Percentiles rank a stretch among this genome's conserved stretches.
phyloP scores from a whole-genome alignment of 1,284 basidiomycete genomes.

The Neolentinus lepideus region DNA sequence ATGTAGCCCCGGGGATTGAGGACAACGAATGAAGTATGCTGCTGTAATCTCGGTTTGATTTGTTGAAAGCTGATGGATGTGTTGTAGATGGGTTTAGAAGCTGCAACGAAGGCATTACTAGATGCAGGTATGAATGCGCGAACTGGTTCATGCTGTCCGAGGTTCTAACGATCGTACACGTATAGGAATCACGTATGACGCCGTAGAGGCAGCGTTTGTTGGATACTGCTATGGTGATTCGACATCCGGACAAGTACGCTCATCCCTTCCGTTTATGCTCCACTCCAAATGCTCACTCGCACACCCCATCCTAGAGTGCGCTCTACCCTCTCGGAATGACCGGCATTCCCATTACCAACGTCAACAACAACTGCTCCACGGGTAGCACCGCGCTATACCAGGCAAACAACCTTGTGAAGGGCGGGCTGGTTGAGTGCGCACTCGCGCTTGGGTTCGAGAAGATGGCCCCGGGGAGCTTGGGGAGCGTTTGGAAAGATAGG shows the following conservation, averaged over 20 bases:
- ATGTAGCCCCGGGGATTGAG: slow-evolving; percentile 53
- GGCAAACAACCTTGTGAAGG: slow-evolving; percentile 62
- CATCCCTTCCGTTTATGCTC: not conserved
- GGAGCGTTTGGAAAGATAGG: slow-evolving; percentile 67
- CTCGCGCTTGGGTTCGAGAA: slow-evolving; percentile 85
- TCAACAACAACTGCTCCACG: slow-evolving; percentile 83
- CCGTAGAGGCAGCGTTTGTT: slow-evolving; percentile 69
- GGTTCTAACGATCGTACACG: not conserved
- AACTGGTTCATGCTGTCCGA: not conserved
- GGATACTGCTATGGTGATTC: slow-evolving; percentile 80
- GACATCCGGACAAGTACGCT: slow-evolving; percentile 65
- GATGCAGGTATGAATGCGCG: slow-evolving; percentile 56
- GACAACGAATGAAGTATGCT: slow-evolving; percentile 58
- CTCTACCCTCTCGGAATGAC: slow-evolving; percentile 86
- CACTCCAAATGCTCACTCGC: not conserved
- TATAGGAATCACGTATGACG: slow-evolving; percentile 74
- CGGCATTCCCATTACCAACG: slow-evolving; percentile 80
- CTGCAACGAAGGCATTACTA: slow-evolving; percentile 77
- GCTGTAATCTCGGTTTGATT: not conserved
- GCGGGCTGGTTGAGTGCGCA: slow-evolving; percentile 67
- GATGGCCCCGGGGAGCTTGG: slow-evolving; percentile 76
- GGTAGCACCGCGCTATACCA: slow-evolving; percentile 71
- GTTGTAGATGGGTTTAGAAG: slow-evolving; percentile 41
- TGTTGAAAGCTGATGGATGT: not conserved
- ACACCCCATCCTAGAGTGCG: slow-evolving; percentile 38